A percentile compares a stretch with the other conserved stretches of the same genome.
Conservation (phyloP, 495 filamentous ascomycete genomes). For the Xylaria grammica region DNA sequence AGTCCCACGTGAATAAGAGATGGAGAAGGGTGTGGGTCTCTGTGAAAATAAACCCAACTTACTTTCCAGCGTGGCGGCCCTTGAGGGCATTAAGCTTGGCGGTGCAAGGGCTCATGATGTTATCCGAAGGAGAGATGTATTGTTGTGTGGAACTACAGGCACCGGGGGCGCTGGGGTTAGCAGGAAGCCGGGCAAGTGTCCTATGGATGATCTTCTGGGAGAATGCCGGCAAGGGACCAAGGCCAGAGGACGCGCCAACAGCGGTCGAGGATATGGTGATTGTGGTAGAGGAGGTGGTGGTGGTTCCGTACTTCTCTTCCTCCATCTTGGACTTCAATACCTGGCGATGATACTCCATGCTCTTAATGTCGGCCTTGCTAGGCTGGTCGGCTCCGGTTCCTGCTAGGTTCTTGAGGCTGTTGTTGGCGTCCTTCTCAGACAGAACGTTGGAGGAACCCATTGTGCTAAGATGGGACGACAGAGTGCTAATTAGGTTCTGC, state of each 20-base stretch:
- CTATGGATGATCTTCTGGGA: slow-evolving; percentile 18
- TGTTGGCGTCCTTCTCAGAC: slow-evolving; percentile 64
- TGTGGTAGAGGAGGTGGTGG: slow-evolving; percentile 2
- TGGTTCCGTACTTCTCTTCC: slow-evolving; percentile 64
- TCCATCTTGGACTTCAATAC: slow-evolving; percentile 74
- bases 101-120: slow-evolving; percentile 91
- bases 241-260: slow-evolving; percentile 7
- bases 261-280: slow-evolving; percentile 3
- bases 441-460: slow-evolving; percentile 55
- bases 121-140: slow-evolving; percentile 91
- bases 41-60: slow-evolving; percentile 35
- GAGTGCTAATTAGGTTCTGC: background rate
- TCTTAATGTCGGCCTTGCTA: slow-evolving; percentile 58
- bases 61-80: slow-evolving; percentile 78
- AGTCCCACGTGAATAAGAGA: too few relatives aligned
- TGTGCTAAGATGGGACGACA: slow-evolving; percentile 1
- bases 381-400: slow-evolving; percentile 35
- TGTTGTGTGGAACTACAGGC: slow-evolving; percentile 55
- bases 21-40: background rate
- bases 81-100: slow-evolving; percentile 85
- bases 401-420: slow-evolving; percentile 39
- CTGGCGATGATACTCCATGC: slow-evolving; percentile 82
- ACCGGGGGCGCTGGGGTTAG: slow-evolving; percentile 23
- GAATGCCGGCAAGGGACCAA: slow-evolving; percentile 11
- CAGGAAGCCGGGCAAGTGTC: slow-evolving; percentile 23